Evolutionary conservation across 2,329 filamentous ascomycete species (phyloP), one percentile per base, ranked within the genome.

Genomic region (Aspergillus sp.): DNA sequence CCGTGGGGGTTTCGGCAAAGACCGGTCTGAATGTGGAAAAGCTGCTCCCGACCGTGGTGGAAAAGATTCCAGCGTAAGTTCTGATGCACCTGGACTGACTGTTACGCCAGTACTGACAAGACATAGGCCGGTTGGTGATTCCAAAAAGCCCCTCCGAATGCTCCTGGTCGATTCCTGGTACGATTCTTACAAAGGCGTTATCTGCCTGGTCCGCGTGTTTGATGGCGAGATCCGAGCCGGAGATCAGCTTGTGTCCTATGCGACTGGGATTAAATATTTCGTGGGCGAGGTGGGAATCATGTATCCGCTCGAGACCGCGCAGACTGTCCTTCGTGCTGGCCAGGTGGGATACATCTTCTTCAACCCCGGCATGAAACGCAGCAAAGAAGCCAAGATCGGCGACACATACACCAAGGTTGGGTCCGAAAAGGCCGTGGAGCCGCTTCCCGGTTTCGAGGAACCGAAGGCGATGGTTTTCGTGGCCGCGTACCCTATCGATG

Each of bases 381-480:
- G 93, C 59, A 90, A 96, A 73, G 95, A 99, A 72, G 94, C 95
- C 53, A 96, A 97, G 76, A 89, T 98, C 29, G 95, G 95, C 54
- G 95, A 99, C 71, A 99, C 95, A 0, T 96, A 92, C 69, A 98
- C 95, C 0, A 90, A 85, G 1, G 84, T 92, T 3, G 92, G 91
- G 2, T 87, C 81, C 22, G 91, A 96, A 77, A 85, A 86, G 59
- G 71, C 83, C 0, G 92, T 99, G 2, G 84, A 93, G 73, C 87
- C 91, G 12, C 88, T 93, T 56, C 92, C 92, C 0, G 95, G 94
- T 2, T 99, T 99, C 62, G 94, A 96, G 72, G 95, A 99, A 75
- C 94, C 95, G 1, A 96, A 99, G 75, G 90, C 93, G 6, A 99
- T 99, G 95, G 95, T 99, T 4, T 99, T 99, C 67, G 95, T 99